Evolutionary conservation across 139 green algal species (phyloP), one percentile per base, ranked within the genome.

Genomic region (Closterium sp.): DNA sequence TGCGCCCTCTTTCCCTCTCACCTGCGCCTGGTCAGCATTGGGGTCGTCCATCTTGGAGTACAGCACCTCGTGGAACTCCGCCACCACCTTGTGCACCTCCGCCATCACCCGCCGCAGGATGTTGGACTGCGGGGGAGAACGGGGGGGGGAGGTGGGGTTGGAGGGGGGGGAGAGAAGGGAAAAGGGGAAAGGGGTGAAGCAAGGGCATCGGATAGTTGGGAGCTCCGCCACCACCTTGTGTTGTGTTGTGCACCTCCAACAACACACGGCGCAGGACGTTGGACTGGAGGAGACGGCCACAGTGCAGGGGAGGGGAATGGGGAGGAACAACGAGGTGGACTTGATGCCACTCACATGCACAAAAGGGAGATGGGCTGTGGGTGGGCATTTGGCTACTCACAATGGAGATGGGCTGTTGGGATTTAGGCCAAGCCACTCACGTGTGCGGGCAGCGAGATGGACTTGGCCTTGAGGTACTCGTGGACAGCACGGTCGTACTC

Each of bases 401-500:
- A 55, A 55, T n/a, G n/a, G 38, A 66, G 4, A 66, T 9, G 38
- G 38, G 9, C 55, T 25, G 55, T 86, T 34, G 30, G 30, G 83
- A 25, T 86, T 32, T 86, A 33, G 31, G 30, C 0, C 81, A 34
- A 19, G 16, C 83, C 2, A 34, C 83, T 32, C 83, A 86, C 83
- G 83, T 86, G 83, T 9, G 83, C n/a, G 8, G 83, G 83, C 28
- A 85, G 81, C 28, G 81, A 85, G 81, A 85, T 85, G 81, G 88
- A 93, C 88, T 93, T 93, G 55, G 91, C 91, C 87, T 93, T 93
- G 23, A 84, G 34, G 64, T 92, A 93, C 88, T 93, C 91, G 34
- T 84, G 91, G 16, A 93, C 88, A 19, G 76, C 91, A 1, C 33
- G 34, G 36, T 93, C 91, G 25, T 93, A 93, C 88, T 93, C 91